Conservation (phyloP, 1,139 yeast genomes). For the Taiozyma sp. region DNA sequence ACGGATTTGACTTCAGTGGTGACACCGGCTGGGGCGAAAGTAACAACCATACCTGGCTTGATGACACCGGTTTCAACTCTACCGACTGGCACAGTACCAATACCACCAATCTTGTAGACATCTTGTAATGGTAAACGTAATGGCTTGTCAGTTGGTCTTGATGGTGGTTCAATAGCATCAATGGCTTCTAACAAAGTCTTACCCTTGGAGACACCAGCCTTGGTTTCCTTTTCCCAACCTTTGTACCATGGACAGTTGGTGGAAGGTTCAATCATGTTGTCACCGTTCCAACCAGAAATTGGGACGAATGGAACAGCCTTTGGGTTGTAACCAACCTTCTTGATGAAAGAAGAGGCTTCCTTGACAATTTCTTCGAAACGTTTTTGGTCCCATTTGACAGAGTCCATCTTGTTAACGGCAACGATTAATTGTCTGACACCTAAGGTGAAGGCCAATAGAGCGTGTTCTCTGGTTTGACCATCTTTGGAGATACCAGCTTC, state of each 20-base stretch:
- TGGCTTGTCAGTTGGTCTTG: too few relatives aligned
- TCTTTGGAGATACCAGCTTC: constrained; percentile 94
- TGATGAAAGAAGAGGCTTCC: too few relatives aligned
- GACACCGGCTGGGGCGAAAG: constrained; percentile 90
- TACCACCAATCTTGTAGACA: too few relatives aligned
- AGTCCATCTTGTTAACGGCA: too few relatives aligned
- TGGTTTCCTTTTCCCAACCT: constrained; percentile 49
- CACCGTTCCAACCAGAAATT: constrained; percentile 94
- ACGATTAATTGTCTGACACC: too few relatives aligned
- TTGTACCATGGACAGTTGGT: constrained; percentile 88
- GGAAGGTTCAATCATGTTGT: constrained; percentile 85
- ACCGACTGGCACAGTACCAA: too few relatives aligned
- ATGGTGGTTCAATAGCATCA: too few relatives aligned
- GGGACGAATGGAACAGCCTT: constrained; percentile 89
- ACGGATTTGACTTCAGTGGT: constrained; percentile 93
- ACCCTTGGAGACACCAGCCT: too few relatives aligned
- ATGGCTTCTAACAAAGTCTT: too few relatives aligned
- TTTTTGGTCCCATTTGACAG: too few relatives aligned
- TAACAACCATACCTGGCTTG: constrained; percentile 89
- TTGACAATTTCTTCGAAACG: too few relatives aligned
- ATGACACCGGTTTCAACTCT: constrained; percentile 66
- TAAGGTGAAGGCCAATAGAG: constrained; percentile 57
- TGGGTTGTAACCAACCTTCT: constrained; percentile 55
- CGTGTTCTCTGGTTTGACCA: constrained; percentile 95
- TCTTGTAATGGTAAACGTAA: too few relatives aligned